Evolutionary conservation across 2,329 filamentous ascomycete species (phyloP), one percentile per base, ranked within the genome.

Genomic region (Truncatella angustata): DNA sequence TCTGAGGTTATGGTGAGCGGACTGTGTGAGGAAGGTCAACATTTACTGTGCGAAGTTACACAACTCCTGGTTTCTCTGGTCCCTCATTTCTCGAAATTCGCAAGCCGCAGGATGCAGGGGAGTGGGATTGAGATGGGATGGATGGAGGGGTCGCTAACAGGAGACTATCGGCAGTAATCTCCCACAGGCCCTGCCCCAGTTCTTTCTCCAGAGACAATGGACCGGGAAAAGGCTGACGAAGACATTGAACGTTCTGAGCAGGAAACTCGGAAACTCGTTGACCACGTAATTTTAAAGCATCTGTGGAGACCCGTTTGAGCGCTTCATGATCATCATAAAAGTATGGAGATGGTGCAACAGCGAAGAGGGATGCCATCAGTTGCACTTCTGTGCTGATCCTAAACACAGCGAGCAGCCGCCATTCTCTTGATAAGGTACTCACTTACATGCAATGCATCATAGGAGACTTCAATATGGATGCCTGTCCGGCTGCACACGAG

Each of bases 141-240:
- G 47, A n/a, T 24, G 18, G 35, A 39, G 23, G 32, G 21, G 11
- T 50, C 47, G 26, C 47, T 50, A 50, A 42, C 47, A 42, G 24
- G 47, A 21, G 23, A 50, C 47, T 50, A 42, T 50, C 47, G 36
- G 36, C 47, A 50, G 47, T 26, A 50, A 50, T 50, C 47, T 50
- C 47, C 47, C 35, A 50, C 36, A 30, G 34, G 35, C 32, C 46
- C 46, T 35, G 30, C 46, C 32, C 46, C 30, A 50, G 47, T 23
- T 28, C 40, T 44, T 24, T 24, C 21, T 23, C 21, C 21, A 28
- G 40, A 44, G 21, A 28, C 20, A 24, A 44, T 20, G n/a, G 12
- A 24, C n/a, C n/a, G n/a, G n/a, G n/a, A n/a, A n/a, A n/a, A n/a
- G n/a, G n/a, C n/a, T n/a, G n/a, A n/a, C n/a, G n/a, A n/a, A n/a